Evolutionary conservation across 2,329 filamentous ascomycete species (phyloP).

Genomic region (Ceratocystis huliohia): DNA sequence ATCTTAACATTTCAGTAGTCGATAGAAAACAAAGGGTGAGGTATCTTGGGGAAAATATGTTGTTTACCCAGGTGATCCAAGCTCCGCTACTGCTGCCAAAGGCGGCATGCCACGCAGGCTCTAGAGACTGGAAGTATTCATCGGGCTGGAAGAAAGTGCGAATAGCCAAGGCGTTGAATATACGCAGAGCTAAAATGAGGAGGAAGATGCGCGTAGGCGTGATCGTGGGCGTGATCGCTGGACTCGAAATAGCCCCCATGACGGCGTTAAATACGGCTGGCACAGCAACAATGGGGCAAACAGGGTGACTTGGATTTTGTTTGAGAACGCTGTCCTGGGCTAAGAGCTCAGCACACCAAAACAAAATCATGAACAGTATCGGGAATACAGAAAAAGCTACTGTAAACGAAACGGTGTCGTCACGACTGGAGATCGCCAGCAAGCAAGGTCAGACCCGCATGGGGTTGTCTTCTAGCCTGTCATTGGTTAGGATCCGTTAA

Average conservation of each 20-base stretch:
- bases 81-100: constrained; percentile 68
- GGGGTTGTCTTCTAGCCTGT: not conserved
- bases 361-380: not conserved
- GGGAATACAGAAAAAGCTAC: constrained; percentile 13
- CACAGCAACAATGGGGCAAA: not conserved
- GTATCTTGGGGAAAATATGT: not conserved
- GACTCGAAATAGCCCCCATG: not conserved
- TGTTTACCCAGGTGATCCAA: constrained; percentile 87
- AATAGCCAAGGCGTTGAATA: constrained; percentile 65
- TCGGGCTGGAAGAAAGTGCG: constrained; percentile 95
- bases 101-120: constrained; percentile 82
- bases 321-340: not conserved
- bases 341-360: not conserved
- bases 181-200: constrained; percentile 52
- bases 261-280: not conserved
- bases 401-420: constrained; percentile 18
- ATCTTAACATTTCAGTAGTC: not conserved
- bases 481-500: not conserved
- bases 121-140: constrained; percentile 90
- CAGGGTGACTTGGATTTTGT: not conserved
- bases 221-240: not conserved
- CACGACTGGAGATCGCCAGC: constrained; percentile 11
- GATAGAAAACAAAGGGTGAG: not conserved
- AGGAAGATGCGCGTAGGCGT: constrained; percentile 24
- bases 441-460: not conserved